Conservation (phyloP, 139 green algal genomes). For the Pleodorina starrii region DNA sequence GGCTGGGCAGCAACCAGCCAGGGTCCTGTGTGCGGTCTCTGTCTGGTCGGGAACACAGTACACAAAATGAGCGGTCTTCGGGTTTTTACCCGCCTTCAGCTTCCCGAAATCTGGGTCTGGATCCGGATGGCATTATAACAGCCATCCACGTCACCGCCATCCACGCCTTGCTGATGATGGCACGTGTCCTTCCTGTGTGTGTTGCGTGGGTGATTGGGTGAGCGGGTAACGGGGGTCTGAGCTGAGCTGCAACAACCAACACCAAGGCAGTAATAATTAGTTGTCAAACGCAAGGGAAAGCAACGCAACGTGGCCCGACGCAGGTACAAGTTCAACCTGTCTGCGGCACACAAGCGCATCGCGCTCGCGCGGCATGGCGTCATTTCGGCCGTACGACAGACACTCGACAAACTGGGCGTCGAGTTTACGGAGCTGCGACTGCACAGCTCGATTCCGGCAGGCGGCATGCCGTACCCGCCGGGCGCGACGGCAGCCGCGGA, state of each 20-base stretch:
- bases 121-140: not conserved
- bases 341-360: constrained; percentile 42
- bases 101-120: not conserved
- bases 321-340: constrained; percentile 48
- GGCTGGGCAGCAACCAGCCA: not conserved
- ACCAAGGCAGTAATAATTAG: no score
- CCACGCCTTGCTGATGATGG: no score
- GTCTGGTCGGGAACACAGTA: not conserved
- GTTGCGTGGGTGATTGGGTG: no score
- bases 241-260: no score
- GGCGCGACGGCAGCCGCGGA: not conserved
- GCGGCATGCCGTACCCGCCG: not conserved
- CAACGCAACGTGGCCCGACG: not conserved
- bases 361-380: constrained; percentile 44
- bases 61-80: not conserved
- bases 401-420: not conserved
- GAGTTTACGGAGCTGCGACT: constrained; percentile 20
- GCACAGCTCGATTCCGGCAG: not conserved
- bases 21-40: not conserved
- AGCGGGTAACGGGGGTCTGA: no score
- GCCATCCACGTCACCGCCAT: no score
- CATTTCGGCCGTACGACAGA: constrained; percentile 7
- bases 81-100: not conserved
- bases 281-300: not conserved
- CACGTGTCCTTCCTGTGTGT: no score